phyloP scores from a whole-genome alignment of 1,284 basidiomycete genomes.

The Hypsizygus ulmarius region DNA sequence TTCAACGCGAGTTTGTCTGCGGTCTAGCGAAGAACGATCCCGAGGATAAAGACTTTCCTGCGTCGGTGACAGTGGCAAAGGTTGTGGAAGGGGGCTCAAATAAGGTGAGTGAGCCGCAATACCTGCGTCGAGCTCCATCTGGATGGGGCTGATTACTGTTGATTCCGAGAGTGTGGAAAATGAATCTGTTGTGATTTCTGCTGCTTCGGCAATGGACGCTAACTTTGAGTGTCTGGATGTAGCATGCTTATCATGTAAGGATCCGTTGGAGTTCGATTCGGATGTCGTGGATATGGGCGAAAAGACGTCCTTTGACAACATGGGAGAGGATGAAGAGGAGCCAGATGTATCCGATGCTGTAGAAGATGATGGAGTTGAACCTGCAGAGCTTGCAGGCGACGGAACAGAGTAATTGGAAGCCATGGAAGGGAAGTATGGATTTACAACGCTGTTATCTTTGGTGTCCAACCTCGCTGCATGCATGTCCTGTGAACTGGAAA shows the following conservation, averaged over 20 bases:
- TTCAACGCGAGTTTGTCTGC: constrained; percentile 1
- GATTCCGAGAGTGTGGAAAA: no score
- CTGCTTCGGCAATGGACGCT: not conserved
- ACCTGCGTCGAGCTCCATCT: no score
- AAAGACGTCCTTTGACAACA: not conserved
- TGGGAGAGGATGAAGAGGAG: constrained; percentile 22
- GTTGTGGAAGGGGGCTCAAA: not conserved
- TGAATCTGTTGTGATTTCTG: not conserved
- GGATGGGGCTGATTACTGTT: no score
- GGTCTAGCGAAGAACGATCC: constrained; percentile 2
- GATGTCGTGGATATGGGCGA: not conserved
- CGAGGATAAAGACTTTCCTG: constrained; percentile 6
- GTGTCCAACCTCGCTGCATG: constrained; percentile 14
- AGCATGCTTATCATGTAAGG: not conserved
- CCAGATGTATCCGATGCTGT: constrained; percentile 23
- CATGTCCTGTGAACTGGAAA: constrained; percentile 8
- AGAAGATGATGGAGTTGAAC: constrained; percentile 25
- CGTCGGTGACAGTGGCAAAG: constrained; percentile 10
- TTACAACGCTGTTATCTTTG: constrained; percentile 24
- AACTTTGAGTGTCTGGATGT: not conserved
- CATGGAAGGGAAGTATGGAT: constrained; percentile 42
- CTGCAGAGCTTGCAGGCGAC: constrained; percentile 25
- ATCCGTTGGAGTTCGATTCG: not conserved
- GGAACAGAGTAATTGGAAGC: constrained; percentile 19
- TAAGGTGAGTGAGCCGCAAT: no score